A percentile compares a stretch with the other conserved stretches of the same genome.
Conservation (phyloP, 306 rosid genomes). For the Corylus heterophylla region DNA sequence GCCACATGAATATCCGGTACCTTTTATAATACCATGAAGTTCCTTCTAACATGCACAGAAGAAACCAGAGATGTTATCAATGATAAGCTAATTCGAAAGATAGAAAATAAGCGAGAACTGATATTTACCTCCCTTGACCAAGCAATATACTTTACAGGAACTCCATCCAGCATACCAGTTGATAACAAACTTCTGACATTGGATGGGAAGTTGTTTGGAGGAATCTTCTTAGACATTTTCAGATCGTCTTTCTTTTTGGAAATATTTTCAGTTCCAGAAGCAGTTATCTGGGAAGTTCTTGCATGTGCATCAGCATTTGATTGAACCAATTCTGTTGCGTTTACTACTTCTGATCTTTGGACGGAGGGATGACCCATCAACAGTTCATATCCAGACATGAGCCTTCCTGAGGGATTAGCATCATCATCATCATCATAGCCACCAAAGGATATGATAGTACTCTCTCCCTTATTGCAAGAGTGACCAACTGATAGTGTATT, state of each 20-base stretch:
- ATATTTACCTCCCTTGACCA: slow-evolving; percentile 82
- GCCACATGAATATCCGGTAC: slow-evolving; percentile 76
- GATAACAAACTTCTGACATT: slow-evolving; percentile 79
- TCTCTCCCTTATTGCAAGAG: slow-evolving; percentile 57
- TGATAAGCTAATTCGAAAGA: slow-evolving; percentile 43
- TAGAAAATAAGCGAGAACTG: slow-evolving; percentile 36
- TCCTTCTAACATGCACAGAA: slow-evolving; percentile 68
- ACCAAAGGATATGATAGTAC: slow-evolving; percentile 80
- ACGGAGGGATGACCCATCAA: slow-evolving; percentile 50
- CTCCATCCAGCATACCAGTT: slow-evolving; percentile 90
- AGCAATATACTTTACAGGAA: slow-evolving; percentile 74
- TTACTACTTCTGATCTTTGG: slow-evolving; percentile 37
- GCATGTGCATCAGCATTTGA: slow-evolving; percentile 33
- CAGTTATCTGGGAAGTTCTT: slow-evolving; percentile 27
- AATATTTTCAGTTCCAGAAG: slow-evolving; percentile 40
- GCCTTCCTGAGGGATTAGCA: slow-evolving; percentile 37
- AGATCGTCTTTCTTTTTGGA: slow-evolving; percentile 51
- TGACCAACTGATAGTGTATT: slow-evolving; percentile 36
- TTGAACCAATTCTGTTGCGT: slow-evolving; percentile 41
- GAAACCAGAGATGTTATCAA: slow-evolving; percentile 49
- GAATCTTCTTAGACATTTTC: slow-evolving; percentile 52
- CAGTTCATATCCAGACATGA: slow-evolving; percentile 49
- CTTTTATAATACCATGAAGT: slow-evolving; percentile 68
- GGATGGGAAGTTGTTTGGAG: slow-evolving; percentile 76
- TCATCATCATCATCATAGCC: slow-evolving; percentile 54